Percentiles rank a stretch among this genome's conserved stretches.
Evolutionary conservation across 331 rosid species (phyloP).

Genomic region (Rosa hybrid): DNA sequence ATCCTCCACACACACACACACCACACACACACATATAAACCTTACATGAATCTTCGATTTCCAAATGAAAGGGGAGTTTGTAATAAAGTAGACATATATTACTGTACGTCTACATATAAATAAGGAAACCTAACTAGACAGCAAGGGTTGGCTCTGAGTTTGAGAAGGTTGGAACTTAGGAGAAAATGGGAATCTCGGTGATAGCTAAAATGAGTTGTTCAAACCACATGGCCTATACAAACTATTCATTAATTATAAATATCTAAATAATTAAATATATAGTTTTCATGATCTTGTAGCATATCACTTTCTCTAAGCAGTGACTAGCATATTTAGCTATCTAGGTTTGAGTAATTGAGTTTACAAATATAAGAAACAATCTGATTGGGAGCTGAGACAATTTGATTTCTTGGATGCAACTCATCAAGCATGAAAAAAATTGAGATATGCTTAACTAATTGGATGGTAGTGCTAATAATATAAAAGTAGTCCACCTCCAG

Average conservation of each 20-base stretch:
- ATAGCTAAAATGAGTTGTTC: conserved; percentile 13
- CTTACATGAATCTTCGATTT: neutral
- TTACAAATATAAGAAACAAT: neutral
- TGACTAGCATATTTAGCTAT: neutral
- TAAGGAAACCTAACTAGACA: neutral
- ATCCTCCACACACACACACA: too few species aligned
- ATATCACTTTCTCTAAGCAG: neutral
- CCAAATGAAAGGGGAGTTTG: neutral
- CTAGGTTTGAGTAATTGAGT: neutral
- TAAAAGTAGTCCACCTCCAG: neutral
- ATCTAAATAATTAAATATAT: neutral
- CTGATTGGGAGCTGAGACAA: neutral
- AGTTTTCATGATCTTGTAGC: neutral
- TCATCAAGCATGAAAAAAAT: neutral
- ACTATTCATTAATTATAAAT: neutral
- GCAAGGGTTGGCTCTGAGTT: neutral
- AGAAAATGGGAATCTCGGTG: neutral
- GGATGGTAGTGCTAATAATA: neutral
- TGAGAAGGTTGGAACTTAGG: neutral
- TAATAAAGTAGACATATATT: neutral
- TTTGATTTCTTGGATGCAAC: neutral
- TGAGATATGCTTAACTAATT: too few species aligned
- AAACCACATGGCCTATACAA: neutral
- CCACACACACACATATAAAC: too few species aligned
- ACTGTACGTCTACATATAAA: too few species aligned